Evolutionary conservation across 1,284 basidiomycete species (phyloP).

Genomic region (Wallemia mellicola): DNA sequence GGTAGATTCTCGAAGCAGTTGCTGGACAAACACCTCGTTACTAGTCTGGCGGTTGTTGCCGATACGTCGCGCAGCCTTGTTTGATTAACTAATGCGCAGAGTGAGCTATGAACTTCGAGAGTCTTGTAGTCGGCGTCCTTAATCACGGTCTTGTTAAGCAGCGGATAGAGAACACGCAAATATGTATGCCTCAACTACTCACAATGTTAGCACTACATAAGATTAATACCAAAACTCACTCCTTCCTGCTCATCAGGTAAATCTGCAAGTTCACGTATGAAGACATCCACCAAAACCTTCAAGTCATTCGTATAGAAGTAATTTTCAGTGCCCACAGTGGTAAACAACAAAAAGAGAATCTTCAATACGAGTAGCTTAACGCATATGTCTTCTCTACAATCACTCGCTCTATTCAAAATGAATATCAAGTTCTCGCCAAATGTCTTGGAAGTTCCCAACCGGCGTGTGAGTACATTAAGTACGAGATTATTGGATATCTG

Average conservation of each 20-base stretch:
- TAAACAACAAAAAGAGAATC: conserved; percentile 78
- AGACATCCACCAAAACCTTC: conserved; percentile 81
- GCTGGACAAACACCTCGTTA: conserved; percentile 61
- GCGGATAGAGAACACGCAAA: conserved; percentile 75
- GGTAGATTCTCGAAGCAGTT: conserved; percentile 37
- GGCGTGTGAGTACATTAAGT: conserved; percentile 46
- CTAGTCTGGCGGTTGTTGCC: conserved; percentile 60
- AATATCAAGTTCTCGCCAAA: conserved; percentile 97
- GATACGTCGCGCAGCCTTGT: conserved; percentile 44
- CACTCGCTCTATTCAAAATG: conserved; percentile 84
- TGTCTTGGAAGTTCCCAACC: conserved; percentile 58
- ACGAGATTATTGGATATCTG: conserved; percentile 32
- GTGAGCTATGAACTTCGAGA: conserved; percentile 47
- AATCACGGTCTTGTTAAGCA: conserved; percentile 80
- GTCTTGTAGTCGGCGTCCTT: conserved; percentile 63
- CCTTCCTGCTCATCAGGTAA: conserved; percentile 80
- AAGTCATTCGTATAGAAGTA: conserved; percentile 98
- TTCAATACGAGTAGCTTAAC: conserved; percentile 87
- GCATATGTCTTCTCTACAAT: conserved; percentile 62
- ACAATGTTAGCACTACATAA: no score
- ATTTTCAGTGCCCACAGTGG: conserved; percentile 68
- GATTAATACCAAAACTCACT: no score
- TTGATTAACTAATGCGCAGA: conserved; percentile 47
- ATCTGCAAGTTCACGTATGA: conserved; percentile 66
- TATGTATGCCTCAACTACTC: conserved; percentile 75